Base-by-base conservation (phyloP, 2,329 filamentous ascomycete genomes). In the Trichoderma brevicompactum region DNA sequence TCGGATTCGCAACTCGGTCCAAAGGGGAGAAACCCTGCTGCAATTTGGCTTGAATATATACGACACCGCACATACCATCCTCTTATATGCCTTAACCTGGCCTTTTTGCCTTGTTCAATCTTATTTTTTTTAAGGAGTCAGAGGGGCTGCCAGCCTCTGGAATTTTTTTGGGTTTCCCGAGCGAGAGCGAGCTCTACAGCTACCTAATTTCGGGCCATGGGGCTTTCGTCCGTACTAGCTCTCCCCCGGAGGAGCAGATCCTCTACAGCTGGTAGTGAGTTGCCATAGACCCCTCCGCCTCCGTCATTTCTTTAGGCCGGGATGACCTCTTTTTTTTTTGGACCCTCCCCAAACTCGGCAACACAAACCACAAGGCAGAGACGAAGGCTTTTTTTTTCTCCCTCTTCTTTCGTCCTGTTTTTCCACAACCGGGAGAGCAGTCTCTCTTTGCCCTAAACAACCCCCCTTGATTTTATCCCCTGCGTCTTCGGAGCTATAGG, bases 221-320 rank as follows among this genome's bases (percentile, higher is more conserved):
- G 65, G 44, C 65, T 67, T 32, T 56, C 65, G 9, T 66, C 65
- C 8, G 65, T 66, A 44, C 53, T 66, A 41, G 49, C 61, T 36
- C 53, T 50, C 48, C 65, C 60, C 48, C 65, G 65, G 40, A 66
- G 65, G 56, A 63, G 46, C 43, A 60, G 56, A 60, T 48, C 65
- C 46, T 66, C 65, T 49, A 66, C 65, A 36, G 40, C 63, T 53
- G 65, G 46, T 34, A 63, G 60, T 63, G 17, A 63, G 60, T 59
- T 44, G 36, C 61, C 40, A 38, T 53, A 55, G 61, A 49, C 32
- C 52, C 52, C 62, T 64, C 62, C 46, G 41, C 60, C 46, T 41
- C 28, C 52, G 52, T 48, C 61, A 48, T 64, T 56, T 44, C 61
- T 60, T 48, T 23, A 58, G 44, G 44, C 43, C 40, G 48, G 54